Conservation (phyloP, 306 rosid genomes). For the Phaseolus lunatus region DNA sequence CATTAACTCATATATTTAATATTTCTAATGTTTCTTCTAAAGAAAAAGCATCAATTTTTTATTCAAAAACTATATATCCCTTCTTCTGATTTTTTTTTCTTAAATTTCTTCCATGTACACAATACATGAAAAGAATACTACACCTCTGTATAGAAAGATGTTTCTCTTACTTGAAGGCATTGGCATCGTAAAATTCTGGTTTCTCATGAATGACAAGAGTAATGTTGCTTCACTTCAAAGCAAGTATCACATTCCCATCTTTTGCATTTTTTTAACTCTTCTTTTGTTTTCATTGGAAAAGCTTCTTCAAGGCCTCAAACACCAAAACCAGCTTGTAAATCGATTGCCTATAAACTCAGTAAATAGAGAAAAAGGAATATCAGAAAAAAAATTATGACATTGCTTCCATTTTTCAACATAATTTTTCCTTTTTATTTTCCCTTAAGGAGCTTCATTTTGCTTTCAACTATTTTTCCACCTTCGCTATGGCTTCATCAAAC, state of each 20-base stretch:
- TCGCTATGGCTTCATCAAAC: constrained; percentile 27
- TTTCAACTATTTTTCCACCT: background rate
- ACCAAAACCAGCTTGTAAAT: constrained; percentile 38
- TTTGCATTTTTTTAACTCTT: background rate
- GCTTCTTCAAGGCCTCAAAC: constrained; percentile 36
- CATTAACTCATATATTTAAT: too few relatives aligned
- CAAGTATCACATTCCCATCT: constrained; percentile 57
- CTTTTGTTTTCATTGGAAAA: constrained; percentile 16
- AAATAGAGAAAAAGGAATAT: background rate
- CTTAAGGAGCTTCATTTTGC: constrained; percentile 7
- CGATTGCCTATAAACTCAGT: constrained; percentile 13
- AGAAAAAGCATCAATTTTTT: constrained; percentile 32
- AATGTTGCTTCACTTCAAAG: constrained; percentile 52
- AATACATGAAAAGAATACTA: constrained; percentile 40
- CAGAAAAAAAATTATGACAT: background rate
- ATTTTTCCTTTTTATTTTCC: background rate
- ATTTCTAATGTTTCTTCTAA: too few relatives aligned
- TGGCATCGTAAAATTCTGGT: constrained; percentile 43
- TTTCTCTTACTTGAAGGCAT: constrained; percentile 49
- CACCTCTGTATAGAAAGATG: constrained; percentile 22
- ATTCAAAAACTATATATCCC: background rate
- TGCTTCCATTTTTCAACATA: constrained; percentile 1
- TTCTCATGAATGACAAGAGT: constrained; percentile 34
- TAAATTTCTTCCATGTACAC: background rate
- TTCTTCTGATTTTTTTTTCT: background rate